These are phyloP conservation scores for Theileria sp. DNA, from an alignment of 169 alveolate species.

Conservation along the genomic window DNA sequence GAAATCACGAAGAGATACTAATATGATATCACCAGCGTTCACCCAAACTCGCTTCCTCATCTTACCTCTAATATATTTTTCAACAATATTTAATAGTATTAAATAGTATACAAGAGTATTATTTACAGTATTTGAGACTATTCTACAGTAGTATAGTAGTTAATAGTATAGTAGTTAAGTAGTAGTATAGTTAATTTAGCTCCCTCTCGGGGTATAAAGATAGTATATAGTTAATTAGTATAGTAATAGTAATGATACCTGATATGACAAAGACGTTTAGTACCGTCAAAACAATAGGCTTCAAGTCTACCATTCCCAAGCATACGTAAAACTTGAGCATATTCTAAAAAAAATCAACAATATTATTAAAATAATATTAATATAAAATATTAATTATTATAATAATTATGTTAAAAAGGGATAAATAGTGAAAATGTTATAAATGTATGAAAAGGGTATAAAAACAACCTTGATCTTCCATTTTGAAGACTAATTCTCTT, in stretches of 20 bases:
- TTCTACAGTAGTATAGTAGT: too few relatives aligned
- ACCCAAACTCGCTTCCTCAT: constrained; percentile 98
- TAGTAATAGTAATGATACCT: constrained; percentile 66
- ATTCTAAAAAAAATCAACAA: constrained; percentile 77
- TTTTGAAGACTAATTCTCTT: constrained; percentile 92
- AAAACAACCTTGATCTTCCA: constrained; percentile 90
- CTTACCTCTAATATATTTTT: constrained; percentile 83
- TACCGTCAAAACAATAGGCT: constrained; percentile 96
- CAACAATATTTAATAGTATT: neutral
- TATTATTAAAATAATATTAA: neutral
- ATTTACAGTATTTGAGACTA: too few relatives aligned
- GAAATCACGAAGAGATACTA: constrained; percentile 95
- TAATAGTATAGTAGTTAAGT: too few relatives aligned
- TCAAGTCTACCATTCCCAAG: constrained; percentile 98
- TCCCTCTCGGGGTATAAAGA: too few relatives aligned
- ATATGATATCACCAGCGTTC: constrained; percentile 92
- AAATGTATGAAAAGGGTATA: neutral
- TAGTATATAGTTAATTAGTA: too few relatives aligned
- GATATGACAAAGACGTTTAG: constrained; percentile 94
- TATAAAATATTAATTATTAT: neutral
- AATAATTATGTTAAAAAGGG: neutral
- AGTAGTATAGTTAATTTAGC: too few relatives aligned
- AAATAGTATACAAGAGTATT: too few relatives aligned
- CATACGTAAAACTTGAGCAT: constrained; percentile 95
- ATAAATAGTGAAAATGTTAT: neutral